phyloP scores from a whole-genome alignment of 176 grass and related monocot species.

The Ensete glaucum region DNA sequence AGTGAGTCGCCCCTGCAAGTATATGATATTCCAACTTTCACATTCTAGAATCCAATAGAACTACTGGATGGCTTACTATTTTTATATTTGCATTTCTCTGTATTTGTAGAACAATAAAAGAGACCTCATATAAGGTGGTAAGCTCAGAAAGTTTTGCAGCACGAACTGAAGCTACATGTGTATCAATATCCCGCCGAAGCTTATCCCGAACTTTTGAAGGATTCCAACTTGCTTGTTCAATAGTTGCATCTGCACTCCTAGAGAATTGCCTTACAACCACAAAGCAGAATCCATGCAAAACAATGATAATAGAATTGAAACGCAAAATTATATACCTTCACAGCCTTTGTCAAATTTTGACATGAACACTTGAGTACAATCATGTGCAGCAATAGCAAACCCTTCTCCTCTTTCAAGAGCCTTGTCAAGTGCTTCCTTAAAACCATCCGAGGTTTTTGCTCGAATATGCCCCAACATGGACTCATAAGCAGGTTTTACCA shows the following conservation, averaged over 20 bases:
- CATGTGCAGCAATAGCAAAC: conserved; percentile 54
- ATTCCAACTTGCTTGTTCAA: conserved; percentile 91
- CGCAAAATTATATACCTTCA: conserved; percentile 44
- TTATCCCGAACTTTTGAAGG: conserved; percentile 83
- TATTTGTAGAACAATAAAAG: neutral
- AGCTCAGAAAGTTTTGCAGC: conserved; percentile 68
- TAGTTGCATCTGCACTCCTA: conserved; percentile 63
- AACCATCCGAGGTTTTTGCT: conserved; percentile 56
- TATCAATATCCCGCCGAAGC: conserved; percentile 80
- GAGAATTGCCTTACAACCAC: neutral
- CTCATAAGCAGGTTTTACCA: conserved; percentile 86
- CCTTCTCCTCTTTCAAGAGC: conserved; percentile 61
- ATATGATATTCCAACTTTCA: conserved; percentile 2
- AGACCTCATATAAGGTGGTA: conserved; percentile 76
- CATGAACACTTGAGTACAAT: conserved; percentile 51
- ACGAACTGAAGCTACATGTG: conserved; percentile 70
- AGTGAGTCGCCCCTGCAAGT: conserved; percentile 58
- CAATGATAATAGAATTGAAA: neutral
- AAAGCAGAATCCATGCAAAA: conserved; percentile 1
- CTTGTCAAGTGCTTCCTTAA: conserved; percentile 84
- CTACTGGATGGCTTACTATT: neutral
- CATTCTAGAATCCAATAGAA: neutral
- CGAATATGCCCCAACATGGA: conserved; percentile 68
- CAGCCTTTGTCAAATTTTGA: conserved; percentile 80
- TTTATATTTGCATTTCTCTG: neutral